Base-by-base conservation (phyloP, 768 basidiomycete genomes). In the Serendipita indica region DNA sequence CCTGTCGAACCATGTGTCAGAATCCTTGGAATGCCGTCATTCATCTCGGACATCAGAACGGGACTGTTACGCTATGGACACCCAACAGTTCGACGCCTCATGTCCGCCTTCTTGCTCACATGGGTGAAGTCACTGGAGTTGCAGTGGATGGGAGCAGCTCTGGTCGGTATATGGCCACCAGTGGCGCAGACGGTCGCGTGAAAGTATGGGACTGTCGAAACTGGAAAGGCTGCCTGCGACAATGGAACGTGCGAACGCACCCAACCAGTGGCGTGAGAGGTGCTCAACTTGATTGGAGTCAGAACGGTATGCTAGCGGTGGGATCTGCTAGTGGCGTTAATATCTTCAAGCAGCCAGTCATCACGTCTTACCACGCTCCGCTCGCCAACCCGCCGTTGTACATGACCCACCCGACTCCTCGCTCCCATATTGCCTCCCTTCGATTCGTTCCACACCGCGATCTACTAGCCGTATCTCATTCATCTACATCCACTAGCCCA, bases 181-280 rank as follows among this genome's bases (percentile, higher is more conserved):
- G 85, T 1, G 93, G 93, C 0, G 75, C 82, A 62, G 96, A 99
- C 66, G 85, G 91, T 0, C 79, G 73, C 0, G 86, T 99, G 56
- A 98, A 97, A 65, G 76, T 98, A 1, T 99, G 96, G 96, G 96
- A 98, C 71, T 89, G 86, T 66, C 72, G 96, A 59, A 96, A 91
- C 72, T 97, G 92, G 92, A 90, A 86, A 63, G 86, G 87, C 5
- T 80, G 83, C 2, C 79, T 99, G 33, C 75, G 89, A 60, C 84
- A 69, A 75, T 86, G 92, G 90, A 72, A 69, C 6, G 74, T 85
- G 35, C 74, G 89, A 12, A 58, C 62, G 58, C 82, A 85, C 4
- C 81, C 80, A 0, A 70, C 77, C 18, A 41, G 27, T 10, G 57
- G 58, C 14, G 10, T 27, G n/a, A 45, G 34, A 20, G 63, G 52